Evolutionary conservation across 768 basidiomycete species (phyloP).

Genomic region (Calvatia gigantea): DNA sequence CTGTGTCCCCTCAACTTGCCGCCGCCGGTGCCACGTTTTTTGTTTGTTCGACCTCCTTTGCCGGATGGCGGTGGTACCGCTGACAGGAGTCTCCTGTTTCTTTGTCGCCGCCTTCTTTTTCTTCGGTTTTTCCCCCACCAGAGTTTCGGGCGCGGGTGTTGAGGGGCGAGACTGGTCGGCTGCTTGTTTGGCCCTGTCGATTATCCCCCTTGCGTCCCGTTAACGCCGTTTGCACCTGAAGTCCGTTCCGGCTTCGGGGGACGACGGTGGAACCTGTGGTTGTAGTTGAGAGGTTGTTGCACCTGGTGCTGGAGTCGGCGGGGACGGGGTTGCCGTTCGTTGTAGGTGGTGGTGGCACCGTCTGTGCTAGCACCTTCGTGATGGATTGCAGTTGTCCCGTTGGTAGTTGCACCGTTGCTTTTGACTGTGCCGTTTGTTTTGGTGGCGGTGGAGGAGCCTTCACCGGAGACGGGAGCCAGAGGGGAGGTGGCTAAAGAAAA

Average conservation of each 20-base stretch:
- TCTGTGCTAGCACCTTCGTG: slow-evolving; percentile 15
- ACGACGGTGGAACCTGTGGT: slow-evolving; percentile 5
- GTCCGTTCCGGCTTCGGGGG: slow-evolving; percentile 11
- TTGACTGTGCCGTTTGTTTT: not conserved
- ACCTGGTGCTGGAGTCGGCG: slow-evolving; percentile 8
- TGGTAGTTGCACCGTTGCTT: slow-evolving; percentile 6
- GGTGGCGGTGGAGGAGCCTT: slow-evolving; percentile 4
- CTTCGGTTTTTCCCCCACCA: slow-evolving; percentile 1
- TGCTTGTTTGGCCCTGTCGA: not conserved
- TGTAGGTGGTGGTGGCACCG: slow-evolving; percentile 2
- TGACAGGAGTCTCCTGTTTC: slow-evolving; percentile 8
- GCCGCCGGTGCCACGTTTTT: not conserved
- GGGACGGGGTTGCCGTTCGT: slow-evolving; percentile 9
- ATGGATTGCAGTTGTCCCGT: too few species aligned
- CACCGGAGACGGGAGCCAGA: not conserved
- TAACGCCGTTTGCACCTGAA: slow-evolving; percentile 7
- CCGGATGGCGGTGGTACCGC: not conserved
- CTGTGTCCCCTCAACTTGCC: not conserved
- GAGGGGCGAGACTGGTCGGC: slow-evolving; percentile 9
- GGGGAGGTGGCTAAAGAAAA: slow-evolving; percentile 10
- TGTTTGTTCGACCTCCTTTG: slow-evolving; percentile 8
- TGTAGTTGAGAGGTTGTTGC: slow-evolving; percentile 10
- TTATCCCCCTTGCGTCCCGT: not conserved
- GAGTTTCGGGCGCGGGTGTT: slow-evolving; percentile 5
- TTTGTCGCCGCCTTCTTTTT: slow-evolving; percentile 8